A percentile compares a stretch with the other conserved stretches of the same genome.
phyloP scores from a whole-genome alignment of 1,284 basidiomycete genomes.

The Farysia itapuensis region DNA sequence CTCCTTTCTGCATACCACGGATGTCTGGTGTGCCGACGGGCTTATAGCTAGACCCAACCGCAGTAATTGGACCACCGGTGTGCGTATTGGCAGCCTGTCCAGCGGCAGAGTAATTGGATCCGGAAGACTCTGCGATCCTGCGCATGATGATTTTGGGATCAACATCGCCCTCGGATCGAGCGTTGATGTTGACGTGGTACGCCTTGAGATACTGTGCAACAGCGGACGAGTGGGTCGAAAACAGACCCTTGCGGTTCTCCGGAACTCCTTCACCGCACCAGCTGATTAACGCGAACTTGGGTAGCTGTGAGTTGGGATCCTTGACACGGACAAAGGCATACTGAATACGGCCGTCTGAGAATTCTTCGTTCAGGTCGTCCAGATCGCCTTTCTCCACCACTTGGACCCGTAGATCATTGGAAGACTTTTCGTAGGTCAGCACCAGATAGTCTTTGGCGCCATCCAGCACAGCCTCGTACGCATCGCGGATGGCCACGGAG shows the following conservation, averaged over 20 bases:
- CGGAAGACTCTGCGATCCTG: slow-evolving; percentile 83
- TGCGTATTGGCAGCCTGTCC: slow-evolving; percentile 55
- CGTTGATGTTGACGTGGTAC: slow-evolving; percentile 83
- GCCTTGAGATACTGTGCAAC: slow-evolving; percentile 81
- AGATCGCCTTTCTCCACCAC: slow-evolving; percentile 69
- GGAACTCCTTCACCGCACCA: slow-evolving; percentile 92
- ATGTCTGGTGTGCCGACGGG: slow-evolving; percentile 58
- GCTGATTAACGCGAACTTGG: slow-evolving; percentile 81
- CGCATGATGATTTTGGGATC: slow-evolving; percentile 66
- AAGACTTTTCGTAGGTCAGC: slow-evolving; percentile 80
- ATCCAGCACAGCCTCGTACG: slow-evolving; percentile 57
- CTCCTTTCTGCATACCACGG: slow-evolving; percentile 44
- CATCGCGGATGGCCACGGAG: slow-evolving; percentile 67
- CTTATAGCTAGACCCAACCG: slow-evolving; percentile 52
- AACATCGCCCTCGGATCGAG: slow-evolving; percentile 77
- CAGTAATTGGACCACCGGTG: slow-evolving; percentile 44
- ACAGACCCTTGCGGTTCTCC: slow-evolving; percentile 85
- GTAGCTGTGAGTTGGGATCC: slow-evolving; percentile 85
- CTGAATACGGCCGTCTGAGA: slow-evolving; percentile 90
- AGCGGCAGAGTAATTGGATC: slow-evolving; percentile 77
- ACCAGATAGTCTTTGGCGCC: slow-evolving; percentile 79
- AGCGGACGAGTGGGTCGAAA: slow-evolving; percentile 79
- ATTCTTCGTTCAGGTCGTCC: slow-evolving; percentile 89
- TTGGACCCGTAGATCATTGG: slow-evolving; percentile 88
- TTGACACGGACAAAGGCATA: slow-evolving; percentile 87